phyloP scores from a whole-genome alignment of 371 early-diverging fungal species.

The Actinomortierella ambigua region DNA sequence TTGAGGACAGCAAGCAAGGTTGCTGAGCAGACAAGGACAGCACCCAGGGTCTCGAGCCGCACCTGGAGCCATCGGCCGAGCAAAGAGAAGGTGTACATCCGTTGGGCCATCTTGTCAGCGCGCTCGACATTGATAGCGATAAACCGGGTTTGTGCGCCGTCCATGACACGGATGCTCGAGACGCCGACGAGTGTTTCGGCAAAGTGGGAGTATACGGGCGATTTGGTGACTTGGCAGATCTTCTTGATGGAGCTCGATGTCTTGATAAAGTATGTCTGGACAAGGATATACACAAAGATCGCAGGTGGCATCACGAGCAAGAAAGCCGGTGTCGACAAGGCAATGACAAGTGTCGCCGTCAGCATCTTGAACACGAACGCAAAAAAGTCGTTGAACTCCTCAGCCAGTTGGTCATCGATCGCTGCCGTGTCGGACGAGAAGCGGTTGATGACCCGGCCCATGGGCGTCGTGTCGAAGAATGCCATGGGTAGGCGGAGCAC shows the following conservation, averaged over 20 bases:
- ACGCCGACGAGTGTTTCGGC: conserved; percentile 55
- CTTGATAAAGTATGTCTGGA: conserved; percentile 58
- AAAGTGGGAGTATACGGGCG: conserved; percentile 54
- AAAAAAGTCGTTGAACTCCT: conserved; percentile 26
- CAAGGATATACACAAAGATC: conserved; percentile 2
- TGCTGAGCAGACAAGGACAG: conserved; percentile 68
- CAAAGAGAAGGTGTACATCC: background rate
- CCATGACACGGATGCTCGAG: conserved; percentile 73
- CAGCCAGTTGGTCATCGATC: conserved; percentile 63
- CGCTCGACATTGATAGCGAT: conserved; percentile 2
- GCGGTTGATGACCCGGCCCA: conserved; percentile 86
- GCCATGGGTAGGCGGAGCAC: conserved; percentile 74
- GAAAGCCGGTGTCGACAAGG: conserved; percentile 65
- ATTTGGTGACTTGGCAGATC: conserved; percentile 50
- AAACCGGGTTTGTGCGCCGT: conserved; percentile 9
- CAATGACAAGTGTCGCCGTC: conserved; percentile 61
- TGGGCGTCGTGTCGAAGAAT: conserved; percentile 87
- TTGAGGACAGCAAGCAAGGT: conserved; percentile 46
- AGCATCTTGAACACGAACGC: conserved; percentile 43
- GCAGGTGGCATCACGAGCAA: conserved; percentile 40
- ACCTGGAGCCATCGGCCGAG: conserved; percentile 67
- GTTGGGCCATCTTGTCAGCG: background rate
- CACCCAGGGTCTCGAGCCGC: conserved; percentile 72
- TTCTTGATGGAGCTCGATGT: conserved; percentile 82
- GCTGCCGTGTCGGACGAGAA: conserved; percentile 89